A percentile compares a stretch with the other conserved stretches of the same genome.
phyloP scores from a whole-genome alignment of 2,329 filamentous ascomycete genomes.

The Dothistroma septosporum region DNA sequence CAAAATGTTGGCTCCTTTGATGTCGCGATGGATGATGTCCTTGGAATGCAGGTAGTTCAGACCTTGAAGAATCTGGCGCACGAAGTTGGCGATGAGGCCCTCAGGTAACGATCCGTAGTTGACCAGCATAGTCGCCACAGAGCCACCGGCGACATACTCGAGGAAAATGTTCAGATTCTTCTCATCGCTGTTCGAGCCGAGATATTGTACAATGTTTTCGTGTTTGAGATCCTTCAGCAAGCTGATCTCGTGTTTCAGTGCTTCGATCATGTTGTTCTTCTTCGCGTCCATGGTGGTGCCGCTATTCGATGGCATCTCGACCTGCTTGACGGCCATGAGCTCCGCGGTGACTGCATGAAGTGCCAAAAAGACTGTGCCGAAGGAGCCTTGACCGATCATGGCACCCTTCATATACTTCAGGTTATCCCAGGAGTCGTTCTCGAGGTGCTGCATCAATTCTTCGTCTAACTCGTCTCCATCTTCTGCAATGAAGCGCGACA shows the following conservation, averaged over 20 bases:
- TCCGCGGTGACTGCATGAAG: conserved; percentile 94
- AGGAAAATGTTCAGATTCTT: conserved; percentile 98
- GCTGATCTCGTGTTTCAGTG: conserved; percentile 92
- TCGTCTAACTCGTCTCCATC: conserved; percentile 91
- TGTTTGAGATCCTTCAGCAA: conserved; percentile 91
- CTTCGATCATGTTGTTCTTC: conserved; percentile 98
- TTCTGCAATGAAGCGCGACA: conserved; percentile 79
- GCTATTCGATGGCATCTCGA: conserved; percentile 79
- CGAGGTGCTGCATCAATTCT: conserved; percentile 82
- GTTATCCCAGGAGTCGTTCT: conserved; percentile 90
- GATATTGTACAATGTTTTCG: conserved; percentile 95
- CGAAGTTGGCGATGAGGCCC: conserved; percentile 90
- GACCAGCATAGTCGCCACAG: conserved; percentile 96
- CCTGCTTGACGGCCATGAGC: conserved; percentile 96
- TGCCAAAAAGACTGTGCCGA: conserved; percentile 91
- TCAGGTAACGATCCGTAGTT: conserved; percentile 95
- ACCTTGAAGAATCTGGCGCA: conserved; percentile 88
- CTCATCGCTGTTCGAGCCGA: conserved; percentile 87
- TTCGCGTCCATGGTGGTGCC: conserved; percentile 75
- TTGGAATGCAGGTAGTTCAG: conserved; percentile 88
- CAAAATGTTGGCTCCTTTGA: conserved; percentile 97
- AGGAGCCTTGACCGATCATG: conserved; percentile 92
- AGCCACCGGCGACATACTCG: conserved; percentile 95
- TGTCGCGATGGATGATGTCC: conserved; percentile 97
- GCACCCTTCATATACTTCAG: conserved; percentile 99